Conservation (phyloP, 208 protist species). For the Leishmania major region DNA sequence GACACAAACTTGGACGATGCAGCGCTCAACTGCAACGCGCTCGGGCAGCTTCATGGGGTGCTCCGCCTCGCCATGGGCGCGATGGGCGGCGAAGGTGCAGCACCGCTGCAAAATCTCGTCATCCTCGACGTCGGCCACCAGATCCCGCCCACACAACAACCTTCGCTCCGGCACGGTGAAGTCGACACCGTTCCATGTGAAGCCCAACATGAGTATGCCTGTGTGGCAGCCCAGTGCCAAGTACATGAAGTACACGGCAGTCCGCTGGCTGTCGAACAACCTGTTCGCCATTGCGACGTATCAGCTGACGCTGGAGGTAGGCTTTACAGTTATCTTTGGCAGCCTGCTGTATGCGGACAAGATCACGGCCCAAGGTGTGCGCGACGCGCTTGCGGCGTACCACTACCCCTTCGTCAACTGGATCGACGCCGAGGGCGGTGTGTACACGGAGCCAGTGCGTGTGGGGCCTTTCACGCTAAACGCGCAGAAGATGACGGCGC, state of each 20-base stretch:
- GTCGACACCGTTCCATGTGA: constrained; percentile 28
- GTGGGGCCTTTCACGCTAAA: constrained; percentile 49
- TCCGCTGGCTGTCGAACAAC: constrained; percentile 62
- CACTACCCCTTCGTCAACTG: constrained; percentile 63
- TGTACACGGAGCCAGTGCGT: constrained; percentile 43
- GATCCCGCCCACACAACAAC: constrained; percentile 8
- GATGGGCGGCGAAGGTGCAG: constrained; percentile 6
- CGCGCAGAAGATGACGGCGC: constrained; percentile 59
- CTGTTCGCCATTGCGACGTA: constrained; percentile 62
- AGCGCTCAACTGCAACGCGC: not conserved
- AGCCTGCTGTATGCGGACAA: constrained; percentile 35
- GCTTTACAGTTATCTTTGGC: constrained; percentile 46
- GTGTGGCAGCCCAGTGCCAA: constrained; percentile 42
- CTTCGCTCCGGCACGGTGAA: constrained; percentile 25
- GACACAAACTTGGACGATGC: not conserved
- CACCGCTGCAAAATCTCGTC: constrained; percentile 19
- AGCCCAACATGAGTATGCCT: constrained; percentile 23
- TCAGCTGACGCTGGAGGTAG: constrained; percentile 66
- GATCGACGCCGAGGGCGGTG: constrained; percentile 48
- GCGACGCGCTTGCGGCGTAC: constrained; percentile 21
- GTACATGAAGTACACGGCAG: constrained; percentile 43
- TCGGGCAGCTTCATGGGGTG: not conserved
- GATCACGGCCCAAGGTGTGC: constrained; percentile 42
- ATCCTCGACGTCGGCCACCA: not conserved
- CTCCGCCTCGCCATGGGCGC: not conserved